Evolutionary conservation across 2,329 filamentous ascomycete species (phyloP).

Genomic region (Fusarium siculi): DNA sequence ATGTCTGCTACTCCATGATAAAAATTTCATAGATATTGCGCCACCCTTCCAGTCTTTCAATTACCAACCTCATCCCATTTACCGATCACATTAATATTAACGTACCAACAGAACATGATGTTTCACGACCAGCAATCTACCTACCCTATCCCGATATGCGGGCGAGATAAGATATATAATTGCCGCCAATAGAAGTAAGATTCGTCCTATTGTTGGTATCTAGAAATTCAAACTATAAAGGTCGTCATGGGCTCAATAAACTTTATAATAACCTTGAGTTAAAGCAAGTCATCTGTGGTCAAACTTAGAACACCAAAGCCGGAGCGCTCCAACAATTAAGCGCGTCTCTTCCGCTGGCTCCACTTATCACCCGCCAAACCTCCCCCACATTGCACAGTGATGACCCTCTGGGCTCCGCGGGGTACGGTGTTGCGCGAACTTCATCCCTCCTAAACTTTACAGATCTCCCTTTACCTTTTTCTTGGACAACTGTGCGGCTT

Average conservation of each 20-base stretch:
- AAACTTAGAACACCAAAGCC: not conserved
- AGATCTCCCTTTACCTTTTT: not conserved
- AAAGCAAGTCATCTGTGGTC: not conserved
- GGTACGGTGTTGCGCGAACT: slow-evolving; percentile 28
- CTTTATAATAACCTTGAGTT: not conserved
- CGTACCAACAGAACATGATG: too few species aligned
- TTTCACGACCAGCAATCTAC: too few species aligned
- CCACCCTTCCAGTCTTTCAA: not conserved
- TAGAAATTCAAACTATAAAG: not conserved
- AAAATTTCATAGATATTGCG: too few species aligned
- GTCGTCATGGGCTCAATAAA: not conserved
- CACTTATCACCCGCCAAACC: not conserved
- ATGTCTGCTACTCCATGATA: not conserved
- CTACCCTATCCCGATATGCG: not conserved
- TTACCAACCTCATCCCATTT: not conserved
- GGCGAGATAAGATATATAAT: not conserved
- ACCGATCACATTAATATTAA: too few species aligned
- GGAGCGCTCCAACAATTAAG: slow-evolving; percentile 9
- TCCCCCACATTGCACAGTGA: slow-evolving; percentile 10
- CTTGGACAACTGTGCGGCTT: not conserved
- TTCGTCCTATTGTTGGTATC: too few species aligned
- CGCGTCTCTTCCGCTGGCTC: not conserved
- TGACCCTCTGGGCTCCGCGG: slow-evolving; percentile 25
- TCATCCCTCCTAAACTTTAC: not conserved
- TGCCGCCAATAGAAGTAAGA: too few species aligned